Percentiles rank a stretch among this genome's conserved stretches.
phyloP scores from a whole-genome alignment of 2,329 filamentous ascomycete species.

The Fulvia fulva region DNA sequence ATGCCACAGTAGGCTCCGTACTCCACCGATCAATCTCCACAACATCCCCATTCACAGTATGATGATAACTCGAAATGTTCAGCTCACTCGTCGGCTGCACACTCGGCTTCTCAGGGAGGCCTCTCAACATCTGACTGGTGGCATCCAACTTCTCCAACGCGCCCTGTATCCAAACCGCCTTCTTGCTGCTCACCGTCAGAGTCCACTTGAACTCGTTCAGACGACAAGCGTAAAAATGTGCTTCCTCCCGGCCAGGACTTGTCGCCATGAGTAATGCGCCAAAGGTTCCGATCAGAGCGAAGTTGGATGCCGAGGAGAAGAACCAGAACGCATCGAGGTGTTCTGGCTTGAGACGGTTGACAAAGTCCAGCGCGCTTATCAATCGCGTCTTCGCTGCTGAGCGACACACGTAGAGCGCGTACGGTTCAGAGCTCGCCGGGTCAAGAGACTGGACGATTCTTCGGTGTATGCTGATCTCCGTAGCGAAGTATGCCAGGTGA shows the following conservation, averaged over 20 bases:
- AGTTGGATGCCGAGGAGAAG: conserved; percentile 82
- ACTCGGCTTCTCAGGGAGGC: conserved; percentile 42
- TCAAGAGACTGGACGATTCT: conserved; percentile 81
- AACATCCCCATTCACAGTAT: background rate
- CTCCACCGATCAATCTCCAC: background rate
- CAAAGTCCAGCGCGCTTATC: conserved; percentile 95
- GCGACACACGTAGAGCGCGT: conserved; percentile 87
- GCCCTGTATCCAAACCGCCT: conserved; percentile 50
- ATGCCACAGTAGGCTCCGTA: background rate
- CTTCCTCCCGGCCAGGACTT: conserved; percentile 79
- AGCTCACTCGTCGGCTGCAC: background rate
- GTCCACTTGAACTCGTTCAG: conserved; percentile 93
- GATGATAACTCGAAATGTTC: background rate
- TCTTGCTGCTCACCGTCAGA: conserved; percentile 76
- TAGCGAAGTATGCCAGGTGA: conserved; percentile 88
- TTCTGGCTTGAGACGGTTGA: conserved; percentile 81
- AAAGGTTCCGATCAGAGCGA: conserved; percentile 91
- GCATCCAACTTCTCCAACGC: conserved; percentile 46
- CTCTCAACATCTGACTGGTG: conserved; percentile 41
- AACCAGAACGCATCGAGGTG: conserved; percentile 93
- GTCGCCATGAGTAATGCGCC: conserved; percentile 87
- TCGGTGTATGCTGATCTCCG: conserved; percentile 88
- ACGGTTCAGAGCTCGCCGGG: conserved; percentile 57
- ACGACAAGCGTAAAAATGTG: conserved; percentile 83
- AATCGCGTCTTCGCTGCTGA: conserved; percentile 89